Base-by-base conservation (phyloP, 2,329 filamentous ascomycete species). In the Alternaria infectoria region DNA sequence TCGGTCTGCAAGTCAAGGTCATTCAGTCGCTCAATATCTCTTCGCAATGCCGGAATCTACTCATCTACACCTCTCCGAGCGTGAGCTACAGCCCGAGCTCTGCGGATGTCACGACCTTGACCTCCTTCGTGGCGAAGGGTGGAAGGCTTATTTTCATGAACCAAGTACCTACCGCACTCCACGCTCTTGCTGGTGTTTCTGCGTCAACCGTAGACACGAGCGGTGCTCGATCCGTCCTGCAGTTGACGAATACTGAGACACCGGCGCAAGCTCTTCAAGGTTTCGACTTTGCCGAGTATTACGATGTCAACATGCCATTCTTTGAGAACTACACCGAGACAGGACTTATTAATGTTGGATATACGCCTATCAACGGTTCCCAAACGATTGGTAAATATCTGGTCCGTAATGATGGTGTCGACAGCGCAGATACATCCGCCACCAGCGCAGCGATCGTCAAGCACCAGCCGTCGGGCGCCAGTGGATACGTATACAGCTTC, bases 81-180 rank as follows among this genome's bases (percentile, higher is more conserved):
- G 56, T 62, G 56, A 50, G 13, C 50, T 62, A 62, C 50, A 59
- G 23, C 49, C 60, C 60, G 26, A 62, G 30, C 25, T 26, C 56
- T 19, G 44, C 56, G 11, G 55, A 62, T 54, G 50, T 62, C 10
- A 6, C 30, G 11, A 15, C 56, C 6, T 50, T 62, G 32, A 59
- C 30, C 6, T 62, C 60, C 2, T 62, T 62, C 25, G 60, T 62
- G 30, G 5, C 50, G 30, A 59, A 40, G 25, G 60, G 60, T n/a
- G 60, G 60, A 40, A 50, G 19, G 5, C 28, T 62, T n/a, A 55
- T 62, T n/a, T 62, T 62, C 30, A 62, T 62, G 60, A 62, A 32
- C 44, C 15, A 43, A 30, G 60, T 62, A n/a, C 60, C 60, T 5
- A 32, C 49, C 8, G 30, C 49, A 19, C 60, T 62, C 28, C 60